Base-by-base conservation (phyloP, 2,329 filamentous ascomycete species). In the Ophiocordyceps unilateralis region DNA sequence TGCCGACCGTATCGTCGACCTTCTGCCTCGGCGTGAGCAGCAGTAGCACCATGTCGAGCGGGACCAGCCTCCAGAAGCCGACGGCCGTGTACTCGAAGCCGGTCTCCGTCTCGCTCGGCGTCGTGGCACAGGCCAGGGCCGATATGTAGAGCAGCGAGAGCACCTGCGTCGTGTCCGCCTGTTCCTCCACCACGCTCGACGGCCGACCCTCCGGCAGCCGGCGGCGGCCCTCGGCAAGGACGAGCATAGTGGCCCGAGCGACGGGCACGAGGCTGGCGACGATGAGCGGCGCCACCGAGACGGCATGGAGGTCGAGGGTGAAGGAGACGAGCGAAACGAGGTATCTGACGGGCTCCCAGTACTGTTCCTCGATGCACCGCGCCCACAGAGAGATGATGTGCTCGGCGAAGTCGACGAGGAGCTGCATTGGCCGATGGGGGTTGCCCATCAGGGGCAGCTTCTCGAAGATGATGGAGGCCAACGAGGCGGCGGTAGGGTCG, bases 381-480 rank as follows among this genome's bases (percentile, higher is more conserved):
- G 68, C 67, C 83, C 84, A 89, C 14, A 89, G 58, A 15, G 70
- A 66, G 41, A 84, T 68, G 19, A 87, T 59, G 24, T 77, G 63
- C 41, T 74, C 66, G 41, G 75, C 76, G 48, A 87, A 78, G 46
- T 78, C 73, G 10, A 79, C 63, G 1, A 81, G 70, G 4, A 83
- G 65, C 54, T 62, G 74, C 59, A 62, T 66, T 41, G 63, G 72
- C 46, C 63, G 68, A 43, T 54, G 63, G 43, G 56, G 63, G 40
- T 60, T 66, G 42, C 72, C 72, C 47, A 78, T 67, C 6, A 66
- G 55, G 0, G 79, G 74, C n/a, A 89, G 60, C 39, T 71, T 72
- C 48, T 83, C 76, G 43, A 84, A 72, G 24, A 88, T 71, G 20
- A 78, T 66, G 3, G 81, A 75, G 0, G 81, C 75, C 7, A 88